Evolutionary conservation across 768 basidiomycete genomes (phyloP), one percentile per base, ranked within the genome.

Genomic region (Boletus rubescentipes): DNA sequence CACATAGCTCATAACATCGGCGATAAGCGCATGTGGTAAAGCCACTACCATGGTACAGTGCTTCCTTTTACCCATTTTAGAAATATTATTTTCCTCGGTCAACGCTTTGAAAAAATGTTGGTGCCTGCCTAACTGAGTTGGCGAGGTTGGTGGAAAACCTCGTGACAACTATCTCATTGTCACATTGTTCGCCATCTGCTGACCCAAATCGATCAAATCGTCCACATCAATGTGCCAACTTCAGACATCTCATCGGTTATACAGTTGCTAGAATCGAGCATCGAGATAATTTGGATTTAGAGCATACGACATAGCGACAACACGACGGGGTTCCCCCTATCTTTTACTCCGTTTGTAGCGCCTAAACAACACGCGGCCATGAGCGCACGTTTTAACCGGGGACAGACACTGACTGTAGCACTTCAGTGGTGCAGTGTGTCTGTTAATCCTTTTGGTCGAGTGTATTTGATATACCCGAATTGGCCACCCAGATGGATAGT

Each of bases 401-500:
- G 14, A 45, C 12, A 5, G 16, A 36, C 11, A 40, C 41, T 38
- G 18, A 59, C 53, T 31, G n/a, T 21, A 20, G 31, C 51, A 55
- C 34, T 42, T 45, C 21, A 40, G 23, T 5, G 51, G 50, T 10
- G 20, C 34, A 1, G 12, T 20, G 32, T 61, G 55, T 23, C 35
- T 31, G 29, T 46, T 26, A 61, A 23, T 9, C 35, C 55, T 11
- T 58, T 35, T 1, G 32, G 30, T 12, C 61, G 43, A 7, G 46
- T 49, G 21, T 57, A 61, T 11, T 44, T 14, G 23, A 7, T 12
- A 23, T 51, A 61, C 20, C 1, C 5, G 12, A 54, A 46, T 18
- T 46, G 38, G 35, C 51, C 23, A 14, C 43, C 40, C 11, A 58
- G 26, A 14, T 63, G 59, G 12, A 45, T 16, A 4, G 49, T 45